These are phyloP conservation scores for Fagopyrum tataricum DNA, from an alignment of 148 eudicot genomes.

Conservation along the genomic window DNA sequence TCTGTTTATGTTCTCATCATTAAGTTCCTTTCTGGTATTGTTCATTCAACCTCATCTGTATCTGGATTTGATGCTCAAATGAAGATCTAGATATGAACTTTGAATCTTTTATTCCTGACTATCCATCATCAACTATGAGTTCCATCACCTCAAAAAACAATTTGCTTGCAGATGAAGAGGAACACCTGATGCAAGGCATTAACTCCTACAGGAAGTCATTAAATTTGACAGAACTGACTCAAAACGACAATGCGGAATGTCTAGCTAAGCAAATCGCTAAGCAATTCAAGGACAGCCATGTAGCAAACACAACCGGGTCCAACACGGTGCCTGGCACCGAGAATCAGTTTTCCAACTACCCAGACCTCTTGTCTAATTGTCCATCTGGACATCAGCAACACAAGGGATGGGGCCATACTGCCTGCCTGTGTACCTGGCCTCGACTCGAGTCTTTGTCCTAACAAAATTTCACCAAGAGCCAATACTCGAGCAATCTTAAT, in stretches of 20 bases:
- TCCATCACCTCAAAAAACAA: background rate
- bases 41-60: background rate
- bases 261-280: slow-evolving; percentile 60
- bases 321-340: slow-evolving; percentile 68
- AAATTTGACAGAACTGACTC: slow-evolving; percentile 38
- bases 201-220: slow-evolving; percentile 52
- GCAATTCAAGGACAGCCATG: slow-evolving; percentile 60
- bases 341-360: slow-evolving; percentile 42
- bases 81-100: background rate
- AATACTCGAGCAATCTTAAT: slow-evolving; percentile 48
- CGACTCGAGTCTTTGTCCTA: slow-evolving; percentile 52
- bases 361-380: slow-evolving; percentile 45
- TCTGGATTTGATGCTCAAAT: background rate
- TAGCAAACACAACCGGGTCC: slow-evolving; percentile 59
- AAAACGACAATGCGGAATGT: slow-evolving; percentile 61
- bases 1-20: background rate
- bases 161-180: slow-evolving; percentile 45
- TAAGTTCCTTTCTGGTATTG: background rate
- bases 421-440: slow-evolving; percentile 73
- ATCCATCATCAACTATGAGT: background rate
- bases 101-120: background rate
- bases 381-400: slow-evolving; percentile 44
- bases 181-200: slow-evolving; percentile 53
- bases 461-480: slow-evolving; percentile 65
- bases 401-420: slow-evolving; percentile 51